These are phyloP conservation scores for Exobasidium cylindrosporum DNA, from an alignment of 1,284 basidiomycete genomes.

Conservation along the genomic window DNA sequence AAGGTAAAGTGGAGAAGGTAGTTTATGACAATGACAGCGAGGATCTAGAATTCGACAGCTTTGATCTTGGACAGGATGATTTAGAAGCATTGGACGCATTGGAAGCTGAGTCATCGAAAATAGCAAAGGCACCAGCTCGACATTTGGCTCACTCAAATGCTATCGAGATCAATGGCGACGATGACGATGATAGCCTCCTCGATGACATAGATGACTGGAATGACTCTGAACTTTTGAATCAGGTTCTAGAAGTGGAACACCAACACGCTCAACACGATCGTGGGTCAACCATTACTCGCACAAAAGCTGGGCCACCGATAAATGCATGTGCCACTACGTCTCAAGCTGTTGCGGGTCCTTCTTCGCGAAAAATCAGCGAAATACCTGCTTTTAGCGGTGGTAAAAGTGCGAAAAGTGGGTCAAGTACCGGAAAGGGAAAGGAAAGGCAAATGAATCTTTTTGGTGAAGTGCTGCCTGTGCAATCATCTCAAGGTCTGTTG, in stretches of 20 bases:
- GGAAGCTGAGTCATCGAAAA: not conserved
- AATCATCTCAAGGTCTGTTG: not conserved
- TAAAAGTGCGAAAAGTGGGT: too few relatives aligned
- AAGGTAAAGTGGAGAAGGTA: too few relatives aligned
- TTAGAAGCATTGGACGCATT: not conserved
- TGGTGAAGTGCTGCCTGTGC: not conserved
- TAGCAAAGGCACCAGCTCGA: too few relatives aligned
- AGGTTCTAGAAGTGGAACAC: not conserved
- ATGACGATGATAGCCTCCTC: not conserved
- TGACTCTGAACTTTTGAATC: not conserved
- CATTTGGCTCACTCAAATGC: not conserved
- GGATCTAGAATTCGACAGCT: not conserved
- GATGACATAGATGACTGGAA: not conserved
- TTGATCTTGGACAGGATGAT: not conserved
- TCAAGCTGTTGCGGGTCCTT: too few relatives aligned
- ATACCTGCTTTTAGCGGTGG: too few relatives aligned
- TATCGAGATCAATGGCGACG: not conserved
- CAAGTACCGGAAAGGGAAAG: too few relatives aligned
- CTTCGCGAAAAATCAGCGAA: too few relatives aligned
- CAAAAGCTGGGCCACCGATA: too few relatives aligned
- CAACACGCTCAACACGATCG: too few relatives aligned
- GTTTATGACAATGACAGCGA: too few relatives aligned
- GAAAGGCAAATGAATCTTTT: constrained; percentile 1
- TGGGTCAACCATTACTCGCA: too few relatives aligned
- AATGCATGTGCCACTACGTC: too few relatives aligned